Evolutionary conservation across 805 yeast genomes (phyloP), one percentile per base, ranked within the genome.

Genomic region (Ogataea pignaliae): DNA sequence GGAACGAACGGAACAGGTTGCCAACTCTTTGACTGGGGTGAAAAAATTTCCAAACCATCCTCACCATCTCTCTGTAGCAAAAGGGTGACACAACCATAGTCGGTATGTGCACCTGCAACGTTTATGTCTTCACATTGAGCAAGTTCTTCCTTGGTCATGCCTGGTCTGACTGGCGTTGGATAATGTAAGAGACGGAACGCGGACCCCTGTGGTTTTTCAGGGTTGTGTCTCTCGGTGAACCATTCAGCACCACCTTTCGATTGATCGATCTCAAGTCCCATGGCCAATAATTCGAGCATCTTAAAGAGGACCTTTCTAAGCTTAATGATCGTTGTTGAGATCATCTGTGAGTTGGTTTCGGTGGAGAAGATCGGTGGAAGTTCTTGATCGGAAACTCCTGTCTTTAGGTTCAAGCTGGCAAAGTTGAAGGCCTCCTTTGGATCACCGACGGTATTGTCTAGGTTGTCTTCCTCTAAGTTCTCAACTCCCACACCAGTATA

Each of bases 31-130:
- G 73, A 61, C 14, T 70, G 59, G 7, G 82, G 83, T 0, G 82
- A 77, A 49, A 69, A 69, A 29, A 85, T 72, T 56, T 85, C 88
- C 37, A 85, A 69, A 4, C 95, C 95, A 54, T 83, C 88, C 57
- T 85, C 86, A 36, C 57, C 62, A 74, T 77, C 51, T 73, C 79
- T 75, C 62, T 86, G 95, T 61, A 87, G 83, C 42, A 87, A 66
- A 29, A 86, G 63, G 0, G 95, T 85, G 48, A 84, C 64, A 1
- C 87, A 75, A 3, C 95, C 95, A 55, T 86, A 86, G 57, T 87
- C 95, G 0, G 95, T 86, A 53, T 87, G 95, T 9, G 95, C 93
- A 35, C 95, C 95, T 4, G 93, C 93, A 34, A 61, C 63, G 39
- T 61, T 61, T n/a, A 61, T 38, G 2, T 49, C 47, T 16, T 46